Conservation (phyloP, 495 filamentous ascomycete species). For the Tuber borchii region DNA sequence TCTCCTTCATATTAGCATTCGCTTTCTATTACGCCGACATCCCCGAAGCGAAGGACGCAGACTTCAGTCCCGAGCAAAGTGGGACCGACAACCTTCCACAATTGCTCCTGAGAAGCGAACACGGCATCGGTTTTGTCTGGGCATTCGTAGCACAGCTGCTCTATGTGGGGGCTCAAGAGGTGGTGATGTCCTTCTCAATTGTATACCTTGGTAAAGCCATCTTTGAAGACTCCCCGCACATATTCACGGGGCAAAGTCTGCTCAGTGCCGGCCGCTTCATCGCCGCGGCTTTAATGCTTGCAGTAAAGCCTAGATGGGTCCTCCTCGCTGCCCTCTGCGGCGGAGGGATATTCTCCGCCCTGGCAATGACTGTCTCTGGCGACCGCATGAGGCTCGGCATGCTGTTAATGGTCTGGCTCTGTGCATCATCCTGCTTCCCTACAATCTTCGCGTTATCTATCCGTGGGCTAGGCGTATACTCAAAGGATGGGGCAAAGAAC, state of each 20-base stretch:
- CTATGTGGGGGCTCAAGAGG: constrained; percentile 63
- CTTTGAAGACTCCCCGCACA: constrained; percentile 43
- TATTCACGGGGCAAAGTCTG: constrained; percentile 50
- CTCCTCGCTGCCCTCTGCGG: constrained; percentile 54
- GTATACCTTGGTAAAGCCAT: constrained; percentile 10
- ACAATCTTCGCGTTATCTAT: constrained; percentile 57
- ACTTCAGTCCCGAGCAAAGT: constrained; percentile 44
- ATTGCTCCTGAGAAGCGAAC: constrained; percentile 10
- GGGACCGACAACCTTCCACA: neutral
- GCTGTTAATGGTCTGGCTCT: constrained; percentile 54
- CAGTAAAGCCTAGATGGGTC: constrained; percentile 59
- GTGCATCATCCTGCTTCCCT: constrained; percentile 54
- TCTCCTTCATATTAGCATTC: constrained; percentile 58
- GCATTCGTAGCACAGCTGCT: constrained; percentile 57
- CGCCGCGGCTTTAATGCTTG: constrained; percentile 51
- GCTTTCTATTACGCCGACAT: constrained; percentile 60
- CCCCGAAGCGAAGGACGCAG: constrained; percentile 61
- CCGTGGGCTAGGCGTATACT: constrained; percentile 56
- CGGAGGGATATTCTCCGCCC: constrained; percentile 51
- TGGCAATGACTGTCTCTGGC: constrained; percentile 50
- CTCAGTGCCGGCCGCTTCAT: constrained; percentile 61
- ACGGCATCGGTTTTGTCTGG: constrained; percentile 13
- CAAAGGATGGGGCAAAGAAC: constrained; percentile 53
- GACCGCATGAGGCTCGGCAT: constrained; percentile 49
- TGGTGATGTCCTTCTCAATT: constrained; percentile 44